phyloP scores from a whole-genome alignment of 228 moss, liverwort and hornwort species.

The Sphagnum fallax region DNA sequence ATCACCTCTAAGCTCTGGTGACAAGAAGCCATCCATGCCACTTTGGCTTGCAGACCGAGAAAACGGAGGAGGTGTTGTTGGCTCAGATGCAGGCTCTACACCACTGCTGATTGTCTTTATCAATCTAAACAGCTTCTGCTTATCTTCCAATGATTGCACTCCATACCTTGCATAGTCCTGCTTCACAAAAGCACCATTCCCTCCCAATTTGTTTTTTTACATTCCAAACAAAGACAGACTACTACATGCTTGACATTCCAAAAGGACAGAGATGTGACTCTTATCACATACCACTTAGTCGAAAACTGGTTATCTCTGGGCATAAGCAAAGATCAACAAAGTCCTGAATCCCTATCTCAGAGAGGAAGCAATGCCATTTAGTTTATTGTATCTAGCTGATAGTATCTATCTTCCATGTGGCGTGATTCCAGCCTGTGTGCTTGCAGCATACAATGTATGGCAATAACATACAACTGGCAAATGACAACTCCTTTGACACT shows the following conservation, averaged over 20 bases:
- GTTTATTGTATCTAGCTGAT: too few species aligned
- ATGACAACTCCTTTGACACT: too few species aligned
- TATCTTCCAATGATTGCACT: conserved; percentile 93
- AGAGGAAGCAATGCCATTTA: too few species aligned
- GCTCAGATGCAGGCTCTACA: conserved; percentile 64
- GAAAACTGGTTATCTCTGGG: not conserved
- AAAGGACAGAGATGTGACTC: too few species aligned
- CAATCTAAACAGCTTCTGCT: conserved; percentile 91
- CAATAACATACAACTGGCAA: too few species aligned
- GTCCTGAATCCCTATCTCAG: too few species aligned
- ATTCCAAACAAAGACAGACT: not conserved
- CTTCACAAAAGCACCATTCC: conserved; percentile 58
- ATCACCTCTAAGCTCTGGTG: conserved; percentile 95
- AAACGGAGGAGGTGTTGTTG: conserved; percentile 72
- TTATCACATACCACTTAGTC: not conserved
- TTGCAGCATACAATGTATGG: too few species aligned
- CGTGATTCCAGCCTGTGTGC: too few species aligned
- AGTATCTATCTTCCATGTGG: too few species aligned
- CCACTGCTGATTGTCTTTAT: conserved; percentile 89
- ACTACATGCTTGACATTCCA: too few species aligned
- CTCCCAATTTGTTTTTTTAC: conserved; percentile 9
- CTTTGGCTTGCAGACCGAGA: conserved; percentile 64
- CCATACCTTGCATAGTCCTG: conserved; percentile 98
- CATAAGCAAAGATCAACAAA: too few species aligned
- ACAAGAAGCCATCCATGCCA: conserved; percentile 95